phyloP scores from a whole-genome alignment of 768 basidiomycete genomes.

The Chalciporus chontae region DNA sequence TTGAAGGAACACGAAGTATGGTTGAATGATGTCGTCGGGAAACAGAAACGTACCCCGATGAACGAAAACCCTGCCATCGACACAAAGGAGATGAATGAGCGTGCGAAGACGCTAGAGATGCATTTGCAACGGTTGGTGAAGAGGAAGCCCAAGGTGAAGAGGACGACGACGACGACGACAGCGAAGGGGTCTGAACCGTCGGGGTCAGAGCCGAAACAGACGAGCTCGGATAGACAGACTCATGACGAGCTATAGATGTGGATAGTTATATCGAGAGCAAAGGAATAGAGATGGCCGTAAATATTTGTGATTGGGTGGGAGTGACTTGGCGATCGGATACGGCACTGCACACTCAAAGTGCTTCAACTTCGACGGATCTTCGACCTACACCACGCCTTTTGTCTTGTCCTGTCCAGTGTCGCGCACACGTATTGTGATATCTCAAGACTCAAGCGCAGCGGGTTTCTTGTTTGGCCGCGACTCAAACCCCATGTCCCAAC shows the following conservation, averaged over 20 bases:
- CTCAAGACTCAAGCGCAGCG: conserved; percentile 4
- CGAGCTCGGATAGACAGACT: conserved; percentile 15
- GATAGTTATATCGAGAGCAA: not conserved
- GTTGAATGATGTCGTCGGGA: conserved; percentile 78
- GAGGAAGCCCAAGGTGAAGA: conserved; percentile 67
- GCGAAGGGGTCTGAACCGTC: conserved; percentile 13
- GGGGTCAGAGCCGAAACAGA: conserved; percentile 15
- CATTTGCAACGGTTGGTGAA: conserved; percentile 65
- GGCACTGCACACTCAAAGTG: not conserved
- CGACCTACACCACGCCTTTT: not conserved
- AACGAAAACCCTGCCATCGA: conserved; percentile 85
- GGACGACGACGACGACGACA: conserved; percentile 31
- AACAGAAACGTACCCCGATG: conserved; percentile 69
- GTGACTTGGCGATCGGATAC: not conserved
- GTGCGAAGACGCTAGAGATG: conserved; percentile 76
- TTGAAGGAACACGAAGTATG: conserved; percentile 80
- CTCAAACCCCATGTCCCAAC: conserved; percentile 17
- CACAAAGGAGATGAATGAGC: conserved; percentile 80
- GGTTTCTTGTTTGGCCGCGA: conserved; percentile 1
- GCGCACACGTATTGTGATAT: conserved; percentile 2
- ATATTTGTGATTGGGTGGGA: too few relatives aligned
- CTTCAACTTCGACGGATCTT: conserved; percentile 17
- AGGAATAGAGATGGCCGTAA: conserved; percentile 13
- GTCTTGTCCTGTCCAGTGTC: not conserved
- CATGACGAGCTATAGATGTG: conserved; percentile 30